Evolutionary conservation across 345 rosid genomes (phyloP), one percentile per base, ranked within the genome.

Genomic region (Geranium brycei): DNA sequence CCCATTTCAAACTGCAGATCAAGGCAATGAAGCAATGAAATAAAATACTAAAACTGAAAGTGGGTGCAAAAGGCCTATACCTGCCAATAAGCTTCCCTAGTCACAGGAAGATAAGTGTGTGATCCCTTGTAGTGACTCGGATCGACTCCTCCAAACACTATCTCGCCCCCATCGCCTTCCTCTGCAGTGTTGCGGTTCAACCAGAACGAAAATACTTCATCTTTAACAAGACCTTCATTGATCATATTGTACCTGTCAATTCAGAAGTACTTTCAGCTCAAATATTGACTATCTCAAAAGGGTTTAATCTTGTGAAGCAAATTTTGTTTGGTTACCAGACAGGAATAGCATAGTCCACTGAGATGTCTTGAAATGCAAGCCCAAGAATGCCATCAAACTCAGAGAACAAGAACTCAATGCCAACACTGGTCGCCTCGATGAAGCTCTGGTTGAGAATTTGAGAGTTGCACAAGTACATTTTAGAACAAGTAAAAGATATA

Each of bases 371-470:
- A 74, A 83, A 91, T 5, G 95, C 95, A 62, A 91, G 90, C 23
- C 97, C 97, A 70, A 91, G 82, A 40, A 88, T 82, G 55, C 97
- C 97, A 73, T 91, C 97, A 80, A 91, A 91, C 73, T 87, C 89
- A 59, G 95, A 95, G 31, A 82, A 76, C 81, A 91, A 65, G 85
- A 91, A 91, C 30, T 87, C 81, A 69, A 91, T 64, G 72, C 98
- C 78, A 23, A 85, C 98, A 71, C 53, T 83, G 59, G 98, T 85
- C 61, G 98, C 98, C 82, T 91, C 98, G 68, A 91, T 91, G 67
- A 91, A 89, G 51, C 79, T 91, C 98, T 91, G 71, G 63, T 63
- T 30, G 28, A 59, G 28, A 17, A 31, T 63, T 63, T 30, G 28
- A 59, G 28, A 17, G 19, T 63, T 47, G 35, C 55, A 16, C 12